Base-by-base conservation (phyloP, 441 rosid genomes). In the Omphalea diandra region DNA sequence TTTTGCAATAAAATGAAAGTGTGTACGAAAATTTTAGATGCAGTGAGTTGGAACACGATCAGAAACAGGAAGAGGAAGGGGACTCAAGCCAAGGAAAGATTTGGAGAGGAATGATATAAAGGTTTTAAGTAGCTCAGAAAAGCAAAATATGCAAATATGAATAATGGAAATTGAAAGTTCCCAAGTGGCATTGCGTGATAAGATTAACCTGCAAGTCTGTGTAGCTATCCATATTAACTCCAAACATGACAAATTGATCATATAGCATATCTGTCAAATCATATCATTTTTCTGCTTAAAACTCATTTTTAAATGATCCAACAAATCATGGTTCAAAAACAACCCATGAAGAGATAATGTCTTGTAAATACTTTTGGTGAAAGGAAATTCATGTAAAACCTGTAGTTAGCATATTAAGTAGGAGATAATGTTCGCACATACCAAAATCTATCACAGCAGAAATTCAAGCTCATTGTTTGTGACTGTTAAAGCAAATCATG, bases 401-500 rank as follows among this genome's bases (percentile, higher is more conserved):
- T 17, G 22, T 14, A 46, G 58, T 32, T 31, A 58, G 65, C 65
- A 69, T 49, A 50, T 68, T 57, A 9, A n/a, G 60, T 20, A 1
- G 32, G 47, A 41, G 17, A 10, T 31, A 11, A 43, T 18, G 59
- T 47, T 72, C 31, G 46, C 47, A 20, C 52, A 67, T 33, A 57
- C 41, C 50, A 20, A 62, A 47, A 54, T 32, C 49, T 50, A 63
- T 20, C n/a, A 24, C 20, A 68, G 52, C 29, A 29, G 12, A 32
- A 46, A 36, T 2, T 24, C 54, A 29, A 36, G 2, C 15, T 40
- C 10, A 3, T n/a, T n/a, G n/a, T n/a, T n/a, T n/a, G n/a, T n/a
- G n/a, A n/a, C n/a, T n/a, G n/a, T n/a, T n/a, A 50, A 75, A 58
- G 63, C 40, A 65, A 44, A 58, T 7, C 61, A 40, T n/a, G 40